Evolutionary conservation across 352 stramenopile species (phyloP).

Genomic region (Pythium graminicola): DNA sequence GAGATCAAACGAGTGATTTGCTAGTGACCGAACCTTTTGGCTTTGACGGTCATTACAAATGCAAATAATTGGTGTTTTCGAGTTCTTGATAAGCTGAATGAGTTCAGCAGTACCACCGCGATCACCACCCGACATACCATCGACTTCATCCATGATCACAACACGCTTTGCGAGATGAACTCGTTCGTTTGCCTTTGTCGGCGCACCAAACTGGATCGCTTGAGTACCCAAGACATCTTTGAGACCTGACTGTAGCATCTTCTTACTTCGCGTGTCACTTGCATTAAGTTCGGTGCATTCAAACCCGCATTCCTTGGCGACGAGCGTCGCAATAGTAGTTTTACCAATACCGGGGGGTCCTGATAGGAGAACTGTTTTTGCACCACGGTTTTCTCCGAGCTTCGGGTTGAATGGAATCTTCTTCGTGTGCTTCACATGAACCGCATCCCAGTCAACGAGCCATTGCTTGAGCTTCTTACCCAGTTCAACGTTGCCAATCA

Average conservation of each 20-base stretch:
- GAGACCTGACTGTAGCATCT: constrained; percentile 87
- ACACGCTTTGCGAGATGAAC: constrained; percentile 82
- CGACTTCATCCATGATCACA: constrained; percentile 99
- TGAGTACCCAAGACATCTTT: constrained; percentile 92
- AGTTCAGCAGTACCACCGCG: constrained; percentile 95
- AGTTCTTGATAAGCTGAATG: constrained; percentile 99
- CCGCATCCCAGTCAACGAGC: constrained; percentile 72
- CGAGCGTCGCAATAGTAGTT: constrained; percentile 93
- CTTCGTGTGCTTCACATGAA: constrained; percentile 81
- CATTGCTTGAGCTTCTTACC: constrained; percentile 85
- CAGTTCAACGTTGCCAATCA: constrained; percentile 92
- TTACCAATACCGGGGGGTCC: constrained; percentile 96
- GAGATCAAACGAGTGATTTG: constrained; percentile 98
- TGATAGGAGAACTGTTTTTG: constrained; percentile 93
- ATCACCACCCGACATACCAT: constrained; percentile 97
- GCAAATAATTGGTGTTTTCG: constrained; percentile 98
- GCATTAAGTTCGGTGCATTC: constrained; percentile 96
- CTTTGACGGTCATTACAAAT: constrained; percentile 99
- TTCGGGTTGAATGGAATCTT: constrained; percentile 73
- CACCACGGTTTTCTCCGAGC: constrained; percentile 76
- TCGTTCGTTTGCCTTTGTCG: constrained; percentile 33
- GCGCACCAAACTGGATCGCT: constrained; percentile 77
- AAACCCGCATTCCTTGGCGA: constrained; percentile 88
- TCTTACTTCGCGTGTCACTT: constrained; percentile 97
- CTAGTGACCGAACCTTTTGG: constrained; percentile 91